Percentiles rank a stretch among this genome's conserved stretches.
Evolutionary conservation across 2,329 filamentous ascomycete species (phyloP).

Genomic region (Stemphylium lycopersici): DNA sequence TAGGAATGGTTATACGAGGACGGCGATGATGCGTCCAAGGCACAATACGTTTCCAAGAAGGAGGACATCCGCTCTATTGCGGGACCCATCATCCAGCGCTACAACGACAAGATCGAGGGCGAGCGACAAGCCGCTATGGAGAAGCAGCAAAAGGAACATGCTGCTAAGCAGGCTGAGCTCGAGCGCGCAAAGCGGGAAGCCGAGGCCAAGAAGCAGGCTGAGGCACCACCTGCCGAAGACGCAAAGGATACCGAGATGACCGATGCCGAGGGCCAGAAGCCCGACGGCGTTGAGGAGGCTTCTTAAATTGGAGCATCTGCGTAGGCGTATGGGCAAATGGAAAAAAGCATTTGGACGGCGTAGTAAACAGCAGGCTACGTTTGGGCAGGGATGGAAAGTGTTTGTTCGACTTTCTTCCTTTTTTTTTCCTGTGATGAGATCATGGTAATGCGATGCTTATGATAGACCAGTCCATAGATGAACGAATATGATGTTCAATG

Average conservation of each 20-base stretch:
- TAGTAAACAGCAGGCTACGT: constrained; percentile 12
- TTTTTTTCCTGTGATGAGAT: constrained; percentile 20
- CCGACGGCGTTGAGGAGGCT: constrained; percentile 49
- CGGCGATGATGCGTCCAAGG: constrained; percentile 92
- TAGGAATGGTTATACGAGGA: constrained; percentile 99
- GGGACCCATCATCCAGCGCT: constrained; percentile 89
- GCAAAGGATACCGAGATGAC: constrained; percentile 63
- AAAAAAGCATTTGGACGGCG: constrained; percentile 29
- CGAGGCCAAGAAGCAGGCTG: constrained; percentile 66
- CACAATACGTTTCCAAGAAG: constrained; percentile 90
- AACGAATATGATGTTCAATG: constrained; percentile 21
- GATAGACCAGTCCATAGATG: constrained; percentile 38
- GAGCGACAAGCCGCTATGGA: constrained; percentile 76
- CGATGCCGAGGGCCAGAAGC: constrained; percentile 57
- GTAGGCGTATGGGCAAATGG: constrained; percentile 14
- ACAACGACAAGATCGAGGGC: constrained; percentile 91
- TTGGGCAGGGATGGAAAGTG: constrained; percentile 11
- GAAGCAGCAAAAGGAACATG: constrained; percentile 68
- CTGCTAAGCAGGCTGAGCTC: constrained; percentile 67
- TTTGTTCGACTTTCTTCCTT: constrained; percentile 7
- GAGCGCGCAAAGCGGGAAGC: constrained; percentile 81
- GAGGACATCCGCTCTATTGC: constrained; percentile 92
- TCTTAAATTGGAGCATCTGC: constrained; percentile 21
- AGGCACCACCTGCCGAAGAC: constrained; percentile 45
- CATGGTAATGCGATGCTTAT: constrained; percentile 38